Conservation (phyloP, 805 yeast genomes). For the Danielia oregonensis region DNA sequence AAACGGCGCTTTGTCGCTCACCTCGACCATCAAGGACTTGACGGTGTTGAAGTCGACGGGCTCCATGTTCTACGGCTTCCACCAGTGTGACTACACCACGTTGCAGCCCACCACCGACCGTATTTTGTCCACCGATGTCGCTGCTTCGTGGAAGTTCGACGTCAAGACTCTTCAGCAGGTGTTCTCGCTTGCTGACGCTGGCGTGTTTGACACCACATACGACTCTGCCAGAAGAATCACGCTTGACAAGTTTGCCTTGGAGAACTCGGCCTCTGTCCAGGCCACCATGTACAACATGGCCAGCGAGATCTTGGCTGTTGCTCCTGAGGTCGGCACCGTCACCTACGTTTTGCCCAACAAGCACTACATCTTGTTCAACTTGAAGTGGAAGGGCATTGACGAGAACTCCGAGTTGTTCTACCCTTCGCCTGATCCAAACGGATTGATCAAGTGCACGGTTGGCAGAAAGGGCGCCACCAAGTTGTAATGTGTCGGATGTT, state of each 20-base stretch:
- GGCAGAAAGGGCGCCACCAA: conserved; percentile 52
- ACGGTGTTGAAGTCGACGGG: conserved; percentile 89
- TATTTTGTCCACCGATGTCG: conserved; percentile 82
- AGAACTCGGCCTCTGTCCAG: conserved; percentile 91
- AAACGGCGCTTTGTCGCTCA: conserved; percentile 51
- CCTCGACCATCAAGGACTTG: conserved; percentile 72
- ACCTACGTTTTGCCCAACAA: conserved; percentile 83
- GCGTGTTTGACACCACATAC: conserved; percentile 63
- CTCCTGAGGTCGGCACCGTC: conserved; percentile 58
- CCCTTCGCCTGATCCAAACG: conserved; percentile 91
- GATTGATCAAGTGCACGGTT: conserved; percentile 84
- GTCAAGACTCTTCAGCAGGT: conserved; percentile 44
- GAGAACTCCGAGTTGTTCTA: conserved; percentile 82
- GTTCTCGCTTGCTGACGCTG: conserved; percentile 49
- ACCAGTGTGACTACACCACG: conserved; percentile 85
- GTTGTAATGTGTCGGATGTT: conserved; percentile 38
- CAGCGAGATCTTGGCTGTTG: conserved; percentile 58
- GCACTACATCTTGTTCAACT: conserved; percentile 80
- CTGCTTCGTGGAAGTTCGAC: conserved; percentile 66
- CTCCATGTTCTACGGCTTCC: conserved; percentile 86
- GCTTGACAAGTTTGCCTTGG: conserved; percentile 73
- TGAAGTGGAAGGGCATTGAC: conserved; percentile 78
- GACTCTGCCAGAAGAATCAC: conserved; percentile 64
- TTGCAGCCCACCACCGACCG: conserved; percentile 80
- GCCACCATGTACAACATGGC: conserved; percentile 96